phyloP scores from a whole-genome alignment of 1,139 yeast species.

The Scheffersomyces segobiensis region DNA sequence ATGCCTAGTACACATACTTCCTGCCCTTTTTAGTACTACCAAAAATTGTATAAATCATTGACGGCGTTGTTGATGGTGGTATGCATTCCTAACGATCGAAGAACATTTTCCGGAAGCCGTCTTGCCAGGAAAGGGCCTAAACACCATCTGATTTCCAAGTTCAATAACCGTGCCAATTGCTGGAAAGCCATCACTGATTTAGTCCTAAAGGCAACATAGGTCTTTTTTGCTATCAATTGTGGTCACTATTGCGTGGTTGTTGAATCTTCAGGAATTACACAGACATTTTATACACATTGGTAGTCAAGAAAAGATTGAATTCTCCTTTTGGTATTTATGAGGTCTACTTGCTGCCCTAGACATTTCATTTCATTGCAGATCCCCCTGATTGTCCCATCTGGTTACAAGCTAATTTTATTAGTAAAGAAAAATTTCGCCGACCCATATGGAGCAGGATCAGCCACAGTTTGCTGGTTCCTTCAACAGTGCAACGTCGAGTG shows the following conservation, averaged over 20 bases:
- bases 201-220: background rate
- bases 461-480: constrained; percentile 15
- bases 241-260: background rate
- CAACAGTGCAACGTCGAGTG: background rate
- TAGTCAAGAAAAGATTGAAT: background rate
- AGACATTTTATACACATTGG: background rate
- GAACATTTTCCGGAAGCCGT: background rate
- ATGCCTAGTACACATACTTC: background rate
- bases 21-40: background rate
- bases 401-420: background rate
- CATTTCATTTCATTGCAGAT: background rate
- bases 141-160: background rate
- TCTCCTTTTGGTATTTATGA: background rate
- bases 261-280: background rate
- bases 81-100: background rate
- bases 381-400: background rate
- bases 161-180: background rate
- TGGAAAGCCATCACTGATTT: background rate
- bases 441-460: constrained; percentile 13
- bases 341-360: background rate
- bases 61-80: background rate
- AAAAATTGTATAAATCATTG: background rate
- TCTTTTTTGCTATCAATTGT: background rate
- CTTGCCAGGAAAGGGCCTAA: background rate
- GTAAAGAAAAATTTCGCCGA: background rate